phyloP scores from a whole-genome alignment of 2,329 filamentous ascomycete species.

The Clonostachys rhizophaga region DNA sequence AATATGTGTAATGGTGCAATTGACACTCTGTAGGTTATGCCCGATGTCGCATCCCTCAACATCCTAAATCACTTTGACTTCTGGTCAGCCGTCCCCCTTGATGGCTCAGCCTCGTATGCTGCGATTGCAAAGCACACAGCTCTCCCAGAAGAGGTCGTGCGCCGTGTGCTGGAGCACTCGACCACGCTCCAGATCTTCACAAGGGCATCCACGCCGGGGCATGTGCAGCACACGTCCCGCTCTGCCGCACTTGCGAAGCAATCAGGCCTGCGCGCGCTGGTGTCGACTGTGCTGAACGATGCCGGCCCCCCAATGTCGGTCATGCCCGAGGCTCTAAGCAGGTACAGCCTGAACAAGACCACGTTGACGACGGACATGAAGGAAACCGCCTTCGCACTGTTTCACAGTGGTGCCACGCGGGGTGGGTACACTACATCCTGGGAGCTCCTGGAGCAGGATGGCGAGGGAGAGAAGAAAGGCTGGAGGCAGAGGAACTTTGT shows the following conservation, averaged over 20 bases:
- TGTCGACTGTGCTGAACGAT: constrained; percentile 29
- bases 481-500: constrained; percentile 31
- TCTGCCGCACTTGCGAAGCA: constrained; percentile 28
- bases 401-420: constrained; percentile 15
- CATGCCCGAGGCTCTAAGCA: constrained; percentile 22
- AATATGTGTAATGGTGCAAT: not conserved
- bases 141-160: constrained; percentile 30
- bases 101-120: constrained; percentile 34
- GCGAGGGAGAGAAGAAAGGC: constrained; percentile 27
- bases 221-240: constrained; percentile 26
- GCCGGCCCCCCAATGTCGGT: constrained; percentile 27
- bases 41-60: constrained; percentile 37
- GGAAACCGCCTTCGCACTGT: constrained; percentile 28
- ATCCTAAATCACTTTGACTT: constrained; percentile 47
- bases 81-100: constrained; percentile 42
- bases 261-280: constrained; percentile 23
- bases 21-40: constrained; percentile 24
- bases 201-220: constrained; percentile 13
- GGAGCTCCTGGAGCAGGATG: constrained; percentile 33
- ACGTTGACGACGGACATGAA: constrained; percentile 22
- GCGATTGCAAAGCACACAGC: constrained; percentile 28
- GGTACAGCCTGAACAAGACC: constrained; percentile 19
- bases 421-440: constrained; percentile 25
- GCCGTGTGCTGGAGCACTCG: constrained; percentile 29
- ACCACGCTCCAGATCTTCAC: constrained; percentile 30